A percentile compares a stretch with the other conserved stretches of the same genome.
Conservation (phyloP, 108 stramenopile genomes). For the Cylindrotheca closterium region DNA sequence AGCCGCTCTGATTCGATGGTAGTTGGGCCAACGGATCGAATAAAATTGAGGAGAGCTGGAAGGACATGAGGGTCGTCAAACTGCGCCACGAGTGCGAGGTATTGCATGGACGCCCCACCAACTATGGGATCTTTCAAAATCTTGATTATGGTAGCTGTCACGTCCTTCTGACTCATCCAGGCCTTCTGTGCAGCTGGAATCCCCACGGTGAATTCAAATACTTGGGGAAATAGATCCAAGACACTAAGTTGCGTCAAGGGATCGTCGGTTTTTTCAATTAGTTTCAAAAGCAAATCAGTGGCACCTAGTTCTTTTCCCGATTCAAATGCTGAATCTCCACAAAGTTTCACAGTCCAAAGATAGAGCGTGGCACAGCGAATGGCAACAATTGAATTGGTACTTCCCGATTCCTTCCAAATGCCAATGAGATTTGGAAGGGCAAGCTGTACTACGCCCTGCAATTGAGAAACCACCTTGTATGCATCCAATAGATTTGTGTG, state of each 20-base stretch:
- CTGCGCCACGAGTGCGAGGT: constrained; percentile 5
- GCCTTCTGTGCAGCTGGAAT: not conserved
- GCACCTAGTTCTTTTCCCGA: not conserved
- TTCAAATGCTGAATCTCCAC: not conserved
- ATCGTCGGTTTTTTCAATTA: constrained; percentile 16
- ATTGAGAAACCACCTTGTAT: not conserved
- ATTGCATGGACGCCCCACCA: constrained; percentile 21
- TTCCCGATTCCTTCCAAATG: constrained; percentile 1
- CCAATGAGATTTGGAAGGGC: constrained; percentile 1
- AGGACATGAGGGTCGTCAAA: not conserved
- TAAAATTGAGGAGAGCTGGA: not conserved
- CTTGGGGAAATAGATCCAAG: constrained; percentile 25
- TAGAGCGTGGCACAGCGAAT: constrained; percentile 25
- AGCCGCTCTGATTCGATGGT: constrained; percentile 23
- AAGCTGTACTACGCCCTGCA: constrained; percentile 1
- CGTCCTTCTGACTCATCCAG: constrained; percentile 6
- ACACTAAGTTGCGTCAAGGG: constrained; percentile 24
- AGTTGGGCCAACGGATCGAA: constrained; percentile 7
- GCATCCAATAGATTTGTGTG: constrained; percentile 12
- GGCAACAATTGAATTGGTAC: constrained; percentile 2
- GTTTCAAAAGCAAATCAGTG: constrained; percentile 1
- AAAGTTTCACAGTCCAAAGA: not conserved
- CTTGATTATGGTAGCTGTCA: constrained; percentile 8
- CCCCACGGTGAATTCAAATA: not conserved
- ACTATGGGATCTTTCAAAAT: constrained; percentile 24